Evolutionary conservation across 176 grass and related monocot species (phyloP), one percentile per base, ranked within the genome.

Genomic region (Aegilops longissima): DNA sequence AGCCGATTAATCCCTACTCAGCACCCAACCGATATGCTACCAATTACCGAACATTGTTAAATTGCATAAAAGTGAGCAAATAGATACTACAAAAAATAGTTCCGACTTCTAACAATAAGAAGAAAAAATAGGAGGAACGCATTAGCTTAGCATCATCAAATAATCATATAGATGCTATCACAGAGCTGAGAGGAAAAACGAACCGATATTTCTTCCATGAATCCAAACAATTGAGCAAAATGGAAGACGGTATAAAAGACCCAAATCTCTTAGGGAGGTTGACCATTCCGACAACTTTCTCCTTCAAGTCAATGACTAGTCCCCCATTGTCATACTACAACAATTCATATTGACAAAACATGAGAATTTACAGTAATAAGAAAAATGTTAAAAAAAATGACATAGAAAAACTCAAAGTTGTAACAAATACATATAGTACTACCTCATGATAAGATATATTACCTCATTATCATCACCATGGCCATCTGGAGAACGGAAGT

Each of bases 221-320:
- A 21, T 44, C 16, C 11, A 33, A 45, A 29, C 38, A 75, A 7
- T 75, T 65, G 6, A 84, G 38, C 21, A 65, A 63, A 34, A 84
- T 47, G 3, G 25, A 59, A 83, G 81, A 42, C 47, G 82, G 82
- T 21, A 65, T 21, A 76, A 49, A 76, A n/a, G 17, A 82, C 5
- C 82, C 38, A 47, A 47, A 74, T 31, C 2, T 23, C 4, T 3
- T 16, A 23, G 3, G n/a, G 21, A 63, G 1, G 13, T 9, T 76
- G 25, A n/a, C 18, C 58, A 84, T 75, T 14, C 82, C 70, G 6
- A 64, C 17, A 25, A 76, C 11, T 8, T 45, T 13, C 23, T 10
- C 71, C 33, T 76, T 8, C 39, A 84, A 49, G 61, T 76, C 25
- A 84, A 84, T n/a, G 13, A 65, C 27, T 11, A 44, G 58, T 4